Conservation (phyloP, 768 basidiomycete genomes). For the Pulveroboletus sp. region DNA sequence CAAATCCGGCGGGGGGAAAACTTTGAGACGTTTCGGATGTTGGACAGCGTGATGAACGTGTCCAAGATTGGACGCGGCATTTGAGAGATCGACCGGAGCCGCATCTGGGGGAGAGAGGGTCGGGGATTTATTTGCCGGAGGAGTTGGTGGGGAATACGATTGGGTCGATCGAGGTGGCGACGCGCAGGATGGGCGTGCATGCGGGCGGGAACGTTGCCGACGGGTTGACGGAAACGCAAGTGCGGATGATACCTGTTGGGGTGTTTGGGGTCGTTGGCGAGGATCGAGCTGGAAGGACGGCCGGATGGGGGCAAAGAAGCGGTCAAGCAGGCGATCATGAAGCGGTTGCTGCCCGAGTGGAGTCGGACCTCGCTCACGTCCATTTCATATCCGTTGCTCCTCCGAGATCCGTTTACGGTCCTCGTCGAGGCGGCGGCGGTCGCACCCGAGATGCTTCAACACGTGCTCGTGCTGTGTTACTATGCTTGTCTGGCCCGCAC, state of each 20-base stretch:
- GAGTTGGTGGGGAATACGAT: constrained; percentile 91
- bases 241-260: constrained; percentile 72
- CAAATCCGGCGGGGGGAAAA: constrained; percentile 54
- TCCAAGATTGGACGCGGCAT: constrained; percentile 71
- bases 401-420: constrained; percentile 87
- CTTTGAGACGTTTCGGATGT: constrained; percentile 70
- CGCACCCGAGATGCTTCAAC: constrained; percentile 83
- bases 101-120: constrained; percentile 70
- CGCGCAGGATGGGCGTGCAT: constrained; percentile 57
- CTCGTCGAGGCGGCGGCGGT: constrained; percentile 89
- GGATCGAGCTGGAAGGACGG: constrained; percentile 65
- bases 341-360: constrained; percentile 89
- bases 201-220: constrained; percentile 61
- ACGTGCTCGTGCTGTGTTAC: constrained; percentile 85
- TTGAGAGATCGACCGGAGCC: constrained; percentile 75
- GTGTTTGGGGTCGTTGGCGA: constrained; percentile 64
- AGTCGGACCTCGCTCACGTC: constrained; percentile 80
- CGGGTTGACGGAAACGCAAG: constrained; percentile 62
- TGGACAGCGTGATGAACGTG: constrained; percentile 81
- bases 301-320: constrained; percentile 75
- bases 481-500: constrained; percentile 87
- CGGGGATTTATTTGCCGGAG: constrained; percentile 88
- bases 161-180: constrained; percentile 73
- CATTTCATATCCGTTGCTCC: constrained; percentile 80
- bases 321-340: constrained; percentile 82